Base-by-base conservation (phyloP, 805 yeast genomes). In the Metschnikowia matae region DNA sequence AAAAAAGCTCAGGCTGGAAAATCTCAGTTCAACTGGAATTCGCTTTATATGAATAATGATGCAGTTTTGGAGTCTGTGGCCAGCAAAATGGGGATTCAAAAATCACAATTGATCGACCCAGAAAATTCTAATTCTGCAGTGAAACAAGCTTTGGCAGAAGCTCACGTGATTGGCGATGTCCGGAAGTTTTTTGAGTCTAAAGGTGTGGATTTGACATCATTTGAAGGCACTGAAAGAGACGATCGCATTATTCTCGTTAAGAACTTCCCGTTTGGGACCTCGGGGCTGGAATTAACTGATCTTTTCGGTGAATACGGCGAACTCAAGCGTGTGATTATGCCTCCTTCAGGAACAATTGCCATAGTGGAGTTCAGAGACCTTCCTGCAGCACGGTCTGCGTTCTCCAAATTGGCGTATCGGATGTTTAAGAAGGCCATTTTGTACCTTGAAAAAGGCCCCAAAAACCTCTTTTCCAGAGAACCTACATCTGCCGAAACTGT, bases 281-380 rank as follows among this genome's bases (percentile, higher is more conserved):
- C 88, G 0, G 71, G 77, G 15, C 87, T 82, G 51, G 98, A 94
- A 59, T 66, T 94, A 31, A 84, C 89, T 20, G 96, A 89, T 54
- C 64, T 92, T 61, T 94, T 94, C 61, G 68, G 85, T 2, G 84
- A 84, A 36, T 83, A 80, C 67, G 99, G 99, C 48, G 85, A 85
- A 55, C 62, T 94, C 26, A 83, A 82, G 55, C 78, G 96, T 58
- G 75, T 90, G 15, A 69, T 94, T 54, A 87, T 94, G 89, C 99
- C 99, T 14, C 96, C 97, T 5, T 87, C 95, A 5, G 98, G 97
- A 8, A 90, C 97, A 0, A 89, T 94, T 60, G 97, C 98, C 11
- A 87, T 94, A 62, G 84, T 94, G 8, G 97, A 92, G 68, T 91
- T 84, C 68, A 77, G 90, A 60, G 92, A 87, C 65, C 70, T 83